Conservation (phyloP, 108 stramenopile genomes). For the Discostella stelligeroides region DNA sequence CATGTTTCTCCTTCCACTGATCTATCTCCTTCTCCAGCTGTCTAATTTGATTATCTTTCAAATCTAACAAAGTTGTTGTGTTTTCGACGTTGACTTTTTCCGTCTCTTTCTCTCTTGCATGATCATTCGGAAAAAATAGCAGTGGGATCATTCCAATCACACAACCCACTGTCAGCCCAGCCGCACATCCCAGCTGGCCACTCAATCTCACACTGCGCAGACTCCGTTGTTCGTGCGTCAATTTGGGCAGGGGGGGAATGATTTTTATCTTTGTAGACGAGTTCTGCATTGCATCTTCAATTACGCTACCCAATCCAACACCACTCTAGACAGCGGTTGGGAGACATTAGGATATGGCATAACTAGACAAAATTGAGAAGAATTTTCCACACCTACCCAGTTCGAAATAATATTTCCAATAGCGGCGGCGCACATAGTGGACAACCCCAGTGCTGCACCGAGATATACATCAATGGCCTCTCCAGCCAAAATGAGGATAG, state of each 20-base stretch:
- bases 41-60: conserved; percentile 54
- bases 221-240: conserved; percentile 81
- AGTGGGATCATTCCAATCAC: conserved; percentile 96
- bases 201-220: conserved; percentile 71
- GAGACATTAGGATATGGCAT: too few relatives aligned
- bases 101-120: conserved; percentile 3
- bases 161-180: conserved; percentile 93
- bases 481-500: conserved; percentile 93
- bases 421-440: conserved; percentile 96
- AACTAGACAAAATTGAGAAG: too few relatives aligned
- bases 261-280: conserved; percentile 23
- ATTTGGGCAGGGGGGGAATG: conserved; percentile 59
- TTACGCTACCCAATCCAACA: conserved; percentile 77
- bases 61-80: conserved; percentile 1
- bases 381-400: too few relatives aligned
- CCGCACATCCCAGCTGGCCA: conserved; percentile 75
- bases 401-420: conserved; percentile 27
- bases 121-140: conserved; percentile 61
- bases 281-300: conserved; percentile 67
- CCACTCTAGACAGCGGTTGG: neutral
- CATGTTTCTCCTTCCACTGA: conserved; percentile 16
- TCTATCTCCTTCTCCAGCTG: conserved; percentile 32
- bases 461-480: conserved; percentile 92
- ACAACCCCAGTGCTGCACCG: conserved; percentile 91
- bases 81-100: neutral